phyloP scores from a whole-genome alignment of 1,284 basidiomycete species.

The Phlebopus sp. region DNA sequence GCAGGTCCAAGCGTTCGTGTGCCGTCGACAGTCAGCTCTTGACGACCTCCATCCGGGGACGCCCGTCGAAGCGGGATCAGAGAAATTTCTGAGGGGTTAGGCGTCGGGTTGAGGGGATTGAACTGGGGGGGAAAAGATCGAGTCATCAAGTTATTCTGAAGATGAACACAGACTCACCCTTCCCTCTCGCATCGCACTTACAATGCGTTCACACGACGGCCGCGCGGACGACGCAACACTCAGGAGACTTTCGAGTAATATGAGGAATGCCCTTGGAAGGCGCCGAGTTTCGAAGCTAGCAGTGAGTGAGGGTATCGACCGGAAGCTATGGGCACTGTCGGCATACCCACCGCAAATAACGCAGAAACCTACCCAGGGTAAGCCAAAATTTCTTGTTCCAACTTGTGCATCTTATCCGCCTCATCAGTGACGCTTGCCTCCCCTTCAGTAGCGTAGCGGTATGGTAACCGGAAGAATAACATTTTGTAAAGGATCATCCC shows the following conservation, averaged over 20 bases:
- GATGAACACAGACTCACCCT: conserved; percentile 44
- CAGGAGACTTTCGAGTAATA: conserved; percentile 71
- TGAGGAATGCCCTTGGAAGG: conserved; percentile 65
- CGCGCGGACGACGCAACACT: conserved; percentile 56
- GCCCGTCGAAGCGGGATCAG: conserved; percentile 25
- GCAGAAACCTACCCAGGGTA: conserved; percentile 63
- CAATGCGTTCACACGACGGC: conserved; percentile 72
- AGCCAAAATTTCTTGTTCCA: conserved; percentile 71
- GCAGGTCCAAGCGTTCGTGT: conserved; percentile 23
- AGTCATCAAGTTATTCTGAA: neutral
- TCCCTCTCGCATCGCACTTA: conserved; percentile 61
- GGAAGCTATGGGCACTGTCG: conserved; percentile 49
- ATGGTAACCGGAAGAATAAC: conserved; percentile 84
- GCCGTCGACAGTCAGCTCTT: conserved; percentile 10
- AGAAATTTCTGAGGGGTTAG: conserved; percentile 14
- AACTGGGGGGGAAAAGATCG: conserved; percentile 15
- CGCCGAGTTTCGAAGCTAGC: conserved; percentile 63
- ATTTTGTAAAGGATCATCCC: conserved; percentile 93
- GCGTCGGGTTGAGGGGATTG: conserved; percentile 12
- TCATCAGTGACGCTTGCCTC: conserved; percentile 48
- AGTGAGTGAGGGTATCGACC: conserved; percentile 47
- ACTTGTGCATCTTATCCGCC: conserved; percentile 54
- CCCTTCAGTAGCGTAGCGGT: conserved; percentile 59
- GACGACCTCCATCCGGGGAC: conserved; percentile 7
- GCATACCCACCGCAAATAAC: neutral